Percentiles rank a stretch among this genome's conserved stretches.
Conservation (phyloP, 2,329 filamentous ascomycete genomes). For the Seiridium unicorne region DNA sequence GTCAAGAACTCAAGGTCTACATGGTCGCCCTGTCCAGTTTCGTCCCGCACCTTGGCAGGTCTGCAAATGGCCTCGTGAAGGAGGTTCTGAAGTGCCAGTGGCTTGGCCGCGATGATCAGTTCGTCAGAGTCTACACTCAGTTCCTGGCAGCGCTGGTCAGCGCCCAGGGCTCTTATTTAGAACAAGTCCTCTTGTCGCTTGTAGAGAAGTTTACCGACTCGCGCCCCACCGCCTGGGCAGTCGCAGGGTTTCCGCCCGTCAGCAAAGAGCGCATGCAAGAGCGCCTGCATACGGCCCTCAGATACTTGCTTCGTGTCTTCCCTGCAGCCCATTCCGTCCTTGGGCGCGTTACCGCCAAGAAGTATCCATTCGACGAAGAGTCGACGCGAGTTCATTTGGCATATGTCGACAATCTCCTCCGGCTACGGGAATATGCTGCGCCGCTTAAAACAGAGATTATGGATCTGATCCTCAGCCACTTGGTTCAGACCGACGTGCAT, state of each 20-base stretch:
- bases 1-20: conserved; percentile 59
- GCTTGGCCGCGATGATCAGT: conserved; percentile 63
- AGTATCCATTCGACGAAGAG: conserved; percentile 77
- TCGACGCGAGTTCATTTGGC: conserved; percentile 75
- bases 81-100: conserved; percentile 61
- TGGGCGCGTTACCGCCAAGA: conserved; percentile 61
- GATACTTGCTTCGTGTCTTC: conserved; percentile 75
- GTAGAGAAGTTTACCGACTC: conserved; percentile 70
- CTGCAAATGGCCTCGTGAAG: conserved; percentile 58
- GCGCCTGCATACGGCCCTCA: conserved; percentile 73
- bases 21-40: conserved; percentile 62
- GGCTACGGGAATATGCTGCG: conserved; percentile 73
- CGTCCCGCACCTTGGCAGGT: conserved; percentile 57
- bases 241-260: conserved; percentile 57
- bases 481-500: conserved; percentile 93
- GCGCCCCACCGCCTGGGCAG: conserved; percentile 42
- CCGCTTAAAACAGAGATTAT: conserved; percentile 78
- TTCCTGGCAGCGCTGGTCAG: conserved; percentile 74
- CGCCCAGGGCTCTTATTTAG: conserved; percentile 77
- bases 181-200: conserved; percentile 74
- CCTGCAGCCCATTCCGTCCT: conserved; percentile 74
- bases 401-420: conserved; percentile 85
- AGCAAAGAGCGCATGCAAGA: conserved; percentile 64
- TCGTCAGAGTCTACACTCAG: conserved; percentile 65
- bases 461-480: conserved; percentile 76